Base-by-base conservation (phyloP, 805 yeast genomes). In the Pichia californica region DNA sequence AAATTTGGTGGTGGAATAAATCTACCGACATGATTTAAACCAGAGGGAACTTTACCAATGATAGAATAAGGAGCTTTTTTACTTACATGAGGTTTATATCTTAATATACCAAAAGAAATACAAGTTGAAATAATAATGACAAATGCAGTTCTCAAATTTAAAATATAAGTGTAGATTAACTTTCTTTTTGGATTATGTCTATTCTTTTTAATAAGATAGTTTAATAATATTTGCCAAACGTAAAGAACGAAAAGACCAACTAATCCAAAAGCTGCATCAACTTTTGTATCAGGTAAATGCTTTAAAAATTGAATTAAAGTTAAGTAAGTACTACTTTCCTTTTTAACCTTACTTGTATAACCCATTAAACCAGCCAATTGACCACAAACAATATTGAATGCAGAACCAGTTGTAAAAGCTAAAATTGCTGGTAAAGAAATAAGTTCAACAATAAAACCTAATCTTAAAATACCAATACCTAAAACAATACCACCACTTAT, bases 361-460 rank as follows among this genome's bases (percentile, higher is more conserved):
- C 97, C 97, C 84, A 89, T 73, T 46, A 89, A 70, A 5, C 71
- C 83, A 5, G 97, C 95, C 7, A 89, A 80, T 67, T 89, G 97
- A 20, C 97, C 97, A 47, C 71, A 63, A 29, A 83, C 70, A 58
- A 89, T 89, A 55, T 72, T 81, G 55, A 89, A 74, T 2, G 97
- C 96, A 5, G 96, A 88, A 41, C 97, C 97, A 28, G 91, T 75
- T 91, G 89, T 89, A 69, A 88, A 89, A 0, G 97, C 97, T 65
- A 88, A 72, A 33, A 89, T 95, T 1, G 96, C 94, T 36, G 96
- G 96, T 57, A 82, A 71, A 3, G 96, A 87, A 55, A 89, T 88
- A 59, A 84, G 79, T 63, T 89, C 97, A 35, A 89, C 78, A 41
- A 89, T 70, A 66, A 89, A 89, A 0, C 97, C 97, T 20, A 89